These are phyloP conservation scores for Ganoderma resinaceum DNA, from an alignment of 1,284 basidiomycete genomes.

Conservation along the genomic window DNA sequence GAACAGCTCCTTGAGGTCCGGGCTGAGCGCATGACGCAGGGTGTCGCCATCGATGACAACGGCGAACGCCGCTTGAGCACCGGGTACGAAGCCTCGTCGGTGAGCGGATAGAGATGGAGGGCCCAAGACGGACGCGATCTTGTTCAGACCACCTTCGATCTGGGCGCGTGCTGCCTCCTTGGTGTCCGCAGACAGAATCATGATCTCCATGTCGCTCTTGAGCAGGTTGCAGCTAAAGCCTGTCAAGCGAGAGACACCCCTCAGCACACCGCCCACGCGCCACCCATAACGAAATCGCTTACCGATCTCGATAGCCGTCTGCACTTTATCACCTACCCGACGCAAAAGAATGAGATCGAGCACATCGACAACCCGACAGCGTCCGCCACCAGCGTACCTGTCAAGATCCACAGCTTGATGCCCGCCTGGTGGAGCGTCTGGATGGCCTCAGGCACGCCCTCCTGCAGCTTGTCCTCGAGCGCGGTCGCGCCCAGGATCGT, in stretches of 20 bases:
- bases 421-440: constrained; percentile 91
- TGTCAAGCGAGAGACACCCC: constrained; percentile 20
- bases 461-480: constrained; percentile 96
- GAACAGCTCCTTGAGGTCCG: constrained; percentile 86
- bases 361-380: constrained; percentile 6
- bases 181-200: constrained; percentile 93
- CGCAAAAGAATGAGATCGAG: constrained; percentile 18
- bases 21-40: constrained; percentile 81
- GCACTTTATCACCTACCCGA: constrained; percentile 87
- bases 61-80: constrained; percentile 80
- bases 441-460: constrained; percentile 96
- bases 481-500: constrained; percentile 93
- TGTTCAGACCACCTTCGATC: constrained; percentile 94
- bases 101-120: constrained; percentile 63
- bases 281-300: constrained; percentile 13
- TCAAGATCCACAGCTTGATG: constrained; percentile 97
- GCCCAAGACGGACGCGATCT: constrained; percentile 85
- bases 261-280: constrained; percentile 8
- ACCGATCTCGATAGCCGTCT: constrained; percentile 97
- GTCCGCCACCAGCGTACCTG: constrained; percentile 53
- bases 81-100: constrained; percentile 73
- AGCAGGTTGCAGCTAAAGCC: constrained; percentile 92
- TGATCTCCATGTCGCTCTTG: constrained; percentile 92
- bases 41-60: constrained; percentile 98
- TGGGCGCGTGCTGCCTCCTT: constrained; percentile 81